Evolutionary conservation across 2,329 filamentous ascomycete genomes (phyloP).

Genomic region (Cladophialophora chaetospira): DNA sequence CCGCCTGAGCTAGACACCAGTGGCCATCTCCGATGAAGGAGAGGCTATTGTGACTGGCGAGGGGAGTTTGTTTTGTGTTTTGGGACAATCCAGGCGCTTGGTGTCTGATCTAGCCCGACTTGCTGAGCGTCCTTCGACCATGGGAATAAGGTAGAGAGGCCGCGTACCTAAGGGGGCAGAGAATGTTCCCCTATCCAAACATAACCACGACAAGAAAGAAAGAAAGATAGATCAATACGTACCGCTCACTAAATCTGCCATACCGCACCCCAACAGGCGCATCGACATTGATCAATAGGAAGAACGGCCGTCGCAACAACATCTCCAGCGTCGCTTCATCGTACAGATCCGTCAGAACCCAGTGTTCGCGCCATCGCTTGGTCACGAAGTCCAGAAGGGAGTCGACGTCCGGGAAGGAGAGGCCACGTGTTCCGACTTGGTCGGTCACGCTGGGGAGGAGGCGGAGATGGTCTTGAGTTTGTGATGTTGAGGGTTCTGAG

Average conservation of each 20-base stretch:
- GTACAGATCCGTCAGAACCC: conserved; percentile 82
- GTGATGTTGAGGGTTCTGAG: conserved; percentile 17
- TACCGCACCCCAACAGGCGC: conserved; percentile 83
- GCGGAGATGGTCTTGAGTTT: conserved; percentile 7
- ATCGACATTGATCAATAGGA: conserved; percentile 88
- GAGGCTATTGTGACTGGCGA: too few relatives aligned
- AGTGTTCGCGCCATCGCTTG: conserved; percentile 76
- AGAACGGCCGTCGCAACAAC: conserved; percentile 81
- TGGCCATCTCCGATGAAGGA: neutral
- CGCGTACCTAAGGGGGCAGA: neutral
- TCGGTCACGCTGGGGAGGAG: conserved; percentile 33
- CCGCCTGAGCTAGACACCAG: neutral
- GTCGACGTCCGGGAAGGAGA: conserved; percentile 53
- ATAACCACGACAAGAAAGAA: neutral
- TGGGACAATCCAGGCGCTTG: too few relatives aligned
- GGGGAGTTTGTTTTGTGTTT: too few relatives aligned
- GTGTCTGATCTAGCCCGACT: neutral
- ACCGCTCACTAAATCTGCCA: conserved; percentile 69
- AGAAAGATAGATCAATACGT: conserved; percentile 23
- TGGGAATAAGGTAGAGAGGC: neutral
- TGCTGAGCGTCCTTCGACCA: neutral
- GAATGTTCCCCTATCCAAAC: too few relatives aligned
- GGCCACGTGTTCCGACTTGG: conserved; percentile 32
- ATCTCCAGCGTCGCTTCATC: conserved; percentile 72
- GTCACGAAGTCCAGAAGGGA: conserved; percentile 83